Evolutionary conservation across 1,284 basidiomycete species (phyloP), one percentile per base, ranked within the genome.

Genomic region (Irpex sp.): DNA sequence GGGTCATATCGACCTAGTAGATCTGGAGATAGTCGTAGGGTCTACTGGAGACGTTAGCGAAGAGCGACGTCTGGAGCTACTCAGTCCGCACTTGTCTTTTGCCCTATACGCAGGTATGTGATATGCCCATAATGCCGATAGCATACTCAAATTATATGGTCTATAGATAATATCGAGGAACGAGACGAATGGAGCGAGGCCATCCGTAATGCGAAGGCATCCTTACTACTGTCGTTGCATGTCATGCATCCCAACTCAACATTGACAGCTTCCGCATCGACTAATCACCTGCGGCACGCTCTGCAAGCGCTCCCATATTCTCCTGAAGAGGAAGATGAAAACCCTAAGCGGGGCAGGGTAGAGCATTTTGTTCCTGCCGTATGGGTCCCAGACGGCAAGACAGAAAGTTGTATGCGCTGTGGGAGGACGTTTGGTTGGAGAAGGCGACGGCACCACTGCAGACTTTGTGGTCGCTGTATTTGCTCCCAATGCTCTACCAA

Each of bases 341-440:
- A 71, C 38, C 80, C 80, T 57, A 76, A 79, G 67, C 74, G 87
- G 47, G 80, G 82, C 3, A 84, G 81, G 66, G 87, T 96, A 44
- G 93, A 96, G 57, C 90, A 93, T 75, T 97, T 95, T 78, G 87
- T 93, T 1, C 94, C 95, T 3, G 92, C 96, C 0, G 86, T 97
- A 8, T 97, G 95, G 95, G 89, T 96, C 15, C 94, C 95, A 0
- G 94, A 97, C 72, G 86, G 85, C 63, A 90, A 85, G 71, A 89
- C 92, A 6, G 84, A 86, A 65, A 82, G 82, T 52, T 97, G 95
- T 74, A 93, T 93, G 91, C 82, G 91, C 11, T 97, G 95, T 72
- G 85, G 85, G 9, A 79, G 85, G 59, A 70, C 81, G 21, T 97
- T 97, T 75, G 89, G 91, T 4, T 88, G 94, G 81, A 84, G 92